Percentiles rank a stretch among this genome's conserved stretches.
phyloP scores from a whole-genome alignment of 768 basidiomycete genomes.

The Lyophyllum decastes region DNA sequence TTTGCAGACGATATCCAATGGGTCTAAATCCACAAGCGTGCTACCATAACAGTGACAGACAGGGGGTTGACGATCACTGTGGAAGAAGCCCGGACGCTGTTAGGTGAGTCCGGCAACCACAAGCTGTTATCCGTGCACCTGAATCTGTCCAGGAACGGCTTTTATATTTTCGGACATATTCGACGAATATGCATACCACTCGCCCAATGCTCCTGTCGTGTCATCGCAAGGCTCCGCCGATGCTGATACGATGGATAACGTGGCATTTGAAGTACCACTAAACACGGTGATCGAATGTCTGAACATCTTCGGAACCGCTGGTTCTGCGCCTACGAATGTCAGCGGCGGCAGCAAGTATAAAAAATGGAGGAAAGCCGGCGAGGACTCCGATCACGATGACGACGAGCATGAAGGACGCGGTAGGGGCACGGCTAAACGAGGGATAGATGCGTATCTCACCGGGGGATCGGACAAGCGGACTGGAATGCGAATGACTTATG shows the following conservation, averaged over 20 bases:
- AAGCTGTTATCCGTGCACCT: background rate
- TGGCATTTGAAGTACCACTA: constrained; percentile 81
- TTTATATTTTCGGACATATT: constrained; percentile 81
- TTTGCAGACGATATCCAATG: background rate
- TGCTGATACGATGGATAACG: constrained; percentile 30
- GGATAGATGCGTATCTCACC: constrained; percentile 63
- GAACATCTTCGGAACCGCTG: constrained; percentile 90
- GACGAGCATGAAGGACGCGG: constrained; percentile 39
- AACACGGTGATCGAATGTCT: constrained; percentile 86
- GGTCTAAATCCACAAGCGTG: constrained; percentile 48
- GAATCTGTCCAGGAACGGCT: constrained; percentile 64
- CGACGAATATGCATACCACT: constrained; percentile 71
- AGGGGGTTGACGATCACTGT: constrained; percentile 77
- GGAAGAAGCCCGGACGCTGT: constrained; percentile 81
- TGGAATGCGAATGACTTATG: constrained; percentile 84
- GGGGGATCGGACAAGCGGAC: constrained; percentile 64
- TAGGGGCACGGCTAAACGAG: constrained; percentile 21
- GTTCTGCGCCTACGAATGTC: constrained; percentile 35
- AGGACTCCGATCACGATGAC: constrained; percentile 46
- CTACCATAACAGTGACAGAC: constrained; percentile 69
- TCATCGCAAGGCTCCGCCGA: constrained; percentile 29
- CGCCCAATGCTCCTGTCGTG: constrained; percentile 30
- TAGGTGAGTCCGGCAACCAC: constrained; percentile 47
- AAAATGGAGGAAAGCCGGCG: constrained; percentile 49
- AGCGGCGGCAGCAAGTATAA: constrained; percentile 37